Base-by-base conservation (phyloP, 495 filamentous ascomycete species). In the Penicillium coffeae region DNA sequence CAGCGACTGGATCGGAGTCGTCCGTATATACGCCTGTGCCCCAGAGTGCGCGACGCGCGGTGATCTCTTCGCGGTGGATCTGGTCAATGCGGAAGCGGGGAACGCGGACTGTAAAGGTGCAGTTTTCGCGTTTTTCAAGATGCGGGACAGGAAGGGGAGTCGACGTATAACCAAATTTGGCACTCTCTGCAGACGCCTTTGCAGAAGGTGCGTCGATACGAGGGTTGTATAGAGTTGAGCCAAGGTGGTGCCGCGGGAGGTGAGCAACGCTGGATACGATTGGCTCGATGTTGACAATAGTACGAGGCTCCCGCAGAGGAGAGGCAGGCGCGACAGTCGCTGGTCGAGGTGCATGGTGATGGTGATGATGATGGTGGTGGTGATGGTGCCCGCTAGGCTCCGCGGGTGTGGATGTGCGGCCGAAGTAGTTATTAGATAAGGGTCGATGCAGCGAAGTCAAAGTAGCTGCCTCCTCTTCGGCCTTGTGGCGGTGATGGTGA, bases 21-120 rank as follows among this genome's bases (percentile, higher is more conserved):
- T 97, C 94, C 0, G 90, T 95, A 64, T 98, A 97, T 5, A 97
- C 76, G 15, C 90, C 89, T 0, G 89, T 91, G 8, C 93, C 93
- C 91, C 91, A 98, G 2, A 98, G 65, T 2, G 87, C 84, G 36
- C 86, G 79, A 12, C 85, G 77, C 6, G 77, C 67, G 16, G 88
- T 91, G 53, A 97, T 89, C 55, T 93, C 89, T 61, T 90, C 86
- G 7, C 90, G 81, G 27, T 83, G 78, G 5, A 70, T 65, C 1
- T 78, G 62, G 13, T 74, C 78, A 20, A 99, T 77, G 56, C 90
- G 88, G 52, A 84, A 80, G 14, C 88, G 81, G 3, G 90, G 87
- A 5, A 97, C 85, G 36, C 90, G 87, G 42, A 97, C 70, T 5
- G 89, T 94, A 54, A 93, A 80, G 0, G 90, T 95, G 60, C 88